Conservation (phyloP, 1,284 basidiomycete species). For the Leccinum pachyderme region DNA sequence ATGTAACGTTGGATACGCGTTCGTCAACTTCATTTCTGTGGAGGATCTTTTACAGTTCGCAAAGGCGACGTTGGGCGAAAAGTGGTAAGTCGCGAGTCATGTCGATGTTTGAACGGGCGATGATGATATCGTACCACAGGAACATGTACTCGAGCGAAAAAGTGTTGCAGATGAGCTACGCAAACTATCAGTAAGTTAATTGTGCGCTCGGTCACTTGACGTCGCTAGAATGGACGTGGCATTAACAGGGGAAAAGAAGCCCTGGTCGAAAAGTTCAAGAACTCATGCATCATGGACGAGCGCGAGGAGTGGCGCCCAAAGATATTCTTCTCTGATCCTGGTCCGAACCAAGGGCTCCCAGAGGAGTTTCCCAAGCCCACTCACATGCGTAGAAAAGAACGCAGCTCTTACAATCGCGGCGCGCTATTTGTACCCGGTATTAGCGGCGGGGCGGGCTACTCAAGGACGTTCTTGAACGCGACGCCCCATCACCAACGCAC, state of each 20-base stretch:
- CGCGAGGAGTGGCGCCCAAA: slow-evolving; percentile 78
- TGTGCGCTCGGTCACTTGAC: slow-evolving; percentile 3
- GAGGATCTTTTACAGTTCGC: slow-evolving; percentile 76
- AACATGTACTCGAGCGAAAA: slow-evolving; percentile 88
- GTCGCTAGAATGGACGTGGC: slow-evolving; percentile 7
- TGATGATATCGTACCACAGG: slow-evolving; percentile 41
- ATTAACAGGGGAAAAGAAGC: slow-evolving; percentile 75
- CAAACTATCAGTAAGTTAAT: slow-evolving; percentile 73
- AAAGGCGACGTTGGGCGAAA: slow-evolving; percentile 66
- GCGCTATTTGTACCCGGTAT: slow-evolving; percentile 58
- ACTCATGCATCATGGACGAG: slow-evolving; percentile 83
- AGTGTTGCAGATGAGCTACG: slow-evolving; percentile 82
- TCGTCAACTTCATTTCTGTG: slow-evolving; percentile 82
- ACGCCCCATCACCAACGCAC: slow-evolving; percentile 21
- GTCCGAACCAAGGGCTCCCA: slow-evolving; percentile 66
- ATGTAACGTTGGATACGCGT: slow-evolving; percentile 85
- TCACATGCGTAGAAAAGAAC: slow-evolving; percentile 72
- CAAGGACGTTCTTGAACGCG: slow-evolving; percentile 32
- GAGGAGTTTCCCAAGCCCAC: slow-evolving; percentile 82
- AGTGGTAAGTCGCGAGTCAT: slow-evolving; percentile 51
- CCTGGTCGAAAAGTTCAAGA: slow-evolving; percentile 83
- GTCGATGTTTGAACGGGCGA: not conserved
- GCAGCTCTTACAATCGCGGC: slow-evolving; percentile 71
- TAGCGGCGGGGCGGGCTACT: slow-evolving; percentile 24
- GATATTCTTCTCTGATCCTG: slow-evolving; percentile 74